Conservation (phyloP, 805 yeast genomes). For the Metschnikowia sp. region DNA sequence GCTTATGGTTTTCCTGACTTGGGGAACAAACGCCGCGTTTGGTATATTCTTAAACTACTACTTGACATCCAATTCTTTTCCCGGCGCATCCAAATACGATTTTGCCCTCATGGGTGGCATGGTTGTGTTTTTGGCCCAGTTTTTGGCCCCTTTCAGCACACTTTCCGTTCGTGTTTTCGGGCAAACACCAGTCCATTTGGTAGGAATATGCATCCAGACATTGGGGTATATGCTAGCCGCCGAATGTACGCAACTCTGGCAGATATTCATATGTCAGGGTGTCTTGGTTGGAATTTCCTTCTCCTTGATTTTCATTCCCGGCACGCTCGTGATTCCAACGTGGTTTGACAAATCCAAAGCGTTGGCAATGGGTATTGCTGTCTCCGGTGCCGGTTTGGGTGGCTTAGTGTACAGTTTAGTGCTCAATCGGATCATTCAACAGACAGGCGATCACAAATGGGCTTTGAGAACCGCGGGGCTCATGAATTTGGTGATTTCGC, state of each 20-base stretch:
- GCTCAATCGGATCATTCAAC: slow-evolving; percentile 35
- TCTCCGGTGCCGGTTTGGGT: slow-evolving; percentile 50
- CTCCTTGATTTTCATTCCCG: slow-evolving; percentile 57
- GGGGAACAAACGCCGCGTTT: slow-evolving; percentile 57
- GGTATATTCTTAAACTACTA: slow-evolving; percentile 59
- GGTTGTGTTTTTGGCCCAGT: slow-evolving; percentile 58
- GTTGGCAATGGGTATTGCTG: slow-evolving; percentile 47
- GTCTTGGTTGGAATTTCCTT: slow-evolving; percentile 54
- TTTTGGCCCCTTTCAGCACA: slow-evolving; percentile 48
- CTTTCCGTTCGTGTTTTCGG: slow-evolving; percentile 47
- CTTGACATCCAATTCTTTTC: slow-evolving; percentile 38
- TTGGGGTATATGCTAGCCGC: slow-evolving; percentile 59
- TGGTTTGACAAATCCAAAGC: slow-evolving; percentile 68
- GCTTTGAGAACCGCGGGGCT: slow-evolving; percentile 40
- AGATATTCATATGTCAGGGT: slow-evolving; percentile 66
- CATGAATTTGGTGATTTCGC: slow-evolving; percentile 28
- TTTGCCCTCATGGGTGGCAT: slow-evolving; percentile 70
- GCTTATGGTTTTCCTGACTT: slow-evolving; percentile 45
- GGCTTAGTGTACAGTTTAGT: slow-evolving; percentile 47
- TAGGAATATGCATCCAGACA: slow-evolving; percentile 52
- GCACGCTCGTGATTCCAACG: slow-evolving; percentile 58
- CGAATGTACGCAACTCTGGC: slow-evolving; percentile 58
- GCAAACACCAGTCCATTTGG: slow-evolving; percentile 41
- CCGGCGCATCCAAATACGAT: slow-evolving; percentile 54
- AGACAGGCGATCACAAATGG: slow-evolving; percentile 43